Percentiles rank a stretch among this genome's conserved stretches.
Conservation (phyloP, 2,329 filamentous ascomycete genomes). For the Aspergillus japonicus region DNA sequence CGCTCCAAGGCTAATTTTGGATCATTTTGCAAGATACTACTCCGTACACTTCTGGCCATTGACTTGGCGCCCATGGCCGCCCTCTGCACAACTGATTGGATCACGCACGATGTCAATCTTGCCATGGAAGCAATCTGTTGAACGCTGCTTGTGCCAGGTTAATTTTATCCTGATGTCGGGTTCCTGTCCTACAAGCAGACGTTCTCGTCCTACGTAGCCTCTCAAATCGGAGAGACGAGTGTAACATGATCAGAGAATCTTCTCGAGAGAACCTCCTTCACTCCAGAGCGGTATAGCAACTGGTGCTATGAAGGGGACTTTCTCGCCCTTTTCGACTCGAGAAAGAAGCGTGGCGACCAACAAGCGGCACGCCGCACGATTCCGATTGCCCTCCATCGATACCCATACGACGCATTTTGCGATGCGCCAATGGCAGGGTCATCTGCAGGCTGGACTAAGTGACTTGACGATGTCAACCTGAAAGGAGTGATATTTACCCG, state of each 20-base stretch:
- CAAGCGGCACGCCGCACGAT: neutral
- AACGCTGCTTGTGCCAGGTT: neutral
- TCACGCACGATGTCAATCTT: neutral
- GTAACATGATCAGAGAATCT: neutral
- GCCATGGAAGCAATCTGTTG: neutral
- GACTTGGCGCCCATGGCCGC: slow-evolving; percentile 21
- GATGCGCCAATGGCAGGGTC: neutral
- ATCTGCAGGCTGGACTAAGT: neutral
- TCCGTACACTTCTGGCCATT: neutral
- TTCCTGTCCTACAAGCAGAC: neutral
- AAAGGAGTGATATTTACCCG: slow-evolving; percentile 4
- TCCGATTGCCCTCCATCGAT: neutral
- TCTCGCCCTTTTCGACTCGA: neutral
- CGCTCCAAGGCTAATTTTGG: slow-evolving; percentile 23
- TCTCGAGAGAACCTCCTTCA: neutral
- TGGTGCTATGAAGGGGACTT: neutral
- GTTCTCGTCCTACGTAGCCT: neutral
- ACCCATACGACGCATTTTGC: neutral
- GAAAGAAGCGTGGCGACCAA: slow-evolving; percentile 1
- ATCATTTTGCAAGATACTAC: slow-evolving; percentile 15
- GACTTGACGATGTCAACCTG: neutral
- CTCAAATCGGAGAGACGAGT: neutral
- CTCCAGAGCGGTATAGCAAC: neutral
- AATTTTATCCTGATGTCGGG: neutral
- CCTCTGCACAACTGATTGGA: slow-evolving; percentile 17